Evolutionary conservation across 352 stramenopile species (phyloP), one percentile per base, ranked within the genome.

Genomic region (Pythium scleroteichum): DNA sequence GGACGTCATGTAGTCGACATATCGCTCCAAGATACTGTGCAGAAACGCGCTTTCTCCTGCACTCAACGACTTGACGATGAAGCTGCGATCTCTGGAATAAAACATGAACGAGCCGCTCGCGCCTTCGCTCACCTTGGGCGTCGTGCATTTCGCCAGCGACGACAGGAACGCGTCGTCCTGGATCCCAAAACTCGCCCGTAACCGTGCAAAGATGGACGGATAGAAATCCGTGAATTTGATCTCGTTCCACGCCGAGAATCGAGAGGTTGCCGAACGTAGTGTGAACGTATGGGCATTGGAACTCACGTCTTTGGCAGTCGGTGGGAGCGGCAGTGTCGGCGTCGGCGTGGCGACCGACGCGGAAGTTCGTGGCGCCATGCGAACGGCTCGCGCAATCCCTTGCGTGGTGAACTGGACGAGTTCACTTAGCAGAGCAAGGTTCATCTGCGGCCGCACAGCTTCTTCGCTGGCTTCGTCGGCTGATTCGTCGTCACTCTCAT

Each of bases 61-160:
- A 1, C 70, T 85, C 5, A 94, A 65, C 8, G 82, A 91, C 62
- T 95, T 96, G 32, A 94, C 82, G 14, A 96, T 81, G 62, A 77
- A 92, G 41, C 76, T 79, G n/a, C 76, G 73, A 64, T 94, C 82
- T 17, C 59, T 72, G 2, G 85, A 92, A 56, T 87, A 94, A 41
- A 92, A 96, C 41, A 95, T 83, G 68, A 94, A 96, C 27, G 77
- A 87, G 1, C 82, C 87, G 13, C 76, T 90, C 2, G 84, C 78
- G 45, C 86, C 87, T 63, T 95, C 87, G 44, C 75, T 85, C 22
- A 96, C 73, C 48, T 89, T 90, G 0, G 87, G 82, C 3, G 81
- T 92, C 48, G 76, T 85, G 40, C 80, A 92, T 14, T 68, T 73
- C n/a, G 72, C 58, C 14, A 95, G 70, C 10, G 84, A 87, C 20